Evolutionary conservation across 1,284 basidiomycete genomes (phyloP), one percentile per base, ranked within the genome.

Genomic region (Vanrija humicola): DNA sequence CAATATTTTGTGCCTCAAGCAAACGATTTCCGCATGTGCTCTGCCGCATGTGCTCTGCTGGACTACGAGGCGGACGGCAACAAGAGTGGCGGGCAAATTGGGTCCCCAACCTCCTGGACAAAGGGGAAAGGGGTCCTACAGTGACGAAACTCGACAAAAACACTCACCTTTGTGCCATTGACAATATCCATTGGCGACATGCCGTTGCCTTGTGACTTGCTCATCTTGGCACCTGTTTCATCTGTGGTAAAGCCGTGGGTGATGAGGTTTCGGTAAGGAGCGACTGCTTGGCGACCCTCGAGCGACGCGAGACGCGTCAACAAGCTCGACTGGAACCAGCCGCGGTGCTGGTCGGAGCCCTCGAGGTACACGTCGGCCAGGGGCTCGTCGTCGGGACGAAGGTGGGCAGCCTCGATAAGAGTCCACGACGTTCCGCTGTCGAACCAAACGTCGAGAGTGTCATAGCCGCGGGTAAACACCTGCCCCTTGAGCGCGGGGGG

Each of bases 361-460:
- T 99, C 96, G 14, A 99, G 78, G 68, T 91, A 95, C 12, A 98
- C 82, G 69, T 98, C 92, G 0, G 94, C 90, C 34, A 84, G 77
- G 43, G 81, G 70, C n/a, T 67, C 58, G 66, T 23, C 72, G 64
- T 18, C 25, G 63, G 65, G 44, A 6, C 62, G 59, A 3, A 59
- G 51, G 26, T 46, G 61, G 52, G 49, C 56, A 43, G 56, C 64
- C 28, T 67, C 68, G 34, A 97, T 79, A 76, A 91, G 83, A 1
- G 89, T 86, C 96, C 96, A 99, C 1, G 93, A 92, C 1, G 89
- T 86, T 2, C 96, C 96, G 66, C 90, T 95, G 78, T 99, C 96
- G 66, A 98, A 98, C 96, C 96, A 99, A 4, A 99, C 96, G 72
- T 99, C 96, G 82, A 98, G 90, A 0, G 95, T 98, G 72, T 99